Base-by-base conservation (phyloP, 495 filamentous ascomycete genomes). In the Saxophila tyrrhenica region DNA sequence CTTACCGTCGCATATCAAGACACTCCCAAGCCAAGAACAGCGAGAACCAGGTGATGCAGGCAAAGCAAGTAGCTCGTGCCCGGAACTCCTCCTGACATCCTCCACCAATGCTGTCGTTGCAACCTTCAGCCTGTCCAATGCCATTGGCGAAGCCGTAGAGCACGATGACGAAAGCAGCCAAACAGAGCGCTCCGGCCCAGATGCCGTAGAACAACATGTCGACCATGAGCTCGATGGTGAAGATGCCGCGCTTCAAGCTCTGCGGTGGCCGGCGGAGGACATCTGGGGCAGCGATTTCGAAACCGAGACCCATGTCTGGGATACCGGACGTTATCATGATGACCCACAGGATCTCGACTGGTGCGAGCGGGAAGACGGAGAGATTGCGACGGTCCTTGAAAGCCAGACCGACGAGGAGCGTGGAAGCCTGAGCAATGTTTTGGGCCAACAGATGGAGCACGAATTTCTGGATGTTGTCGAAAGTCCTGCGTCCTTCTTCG, bases 381-480 rank as follows among this genome's bases (percentile, higher is more conserved):
- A 80, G 70, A 1, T 74, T 75, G 0, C 71, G 66, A 0, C 61
- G 39, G 62, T 89, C 85, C 61, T 84, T 81, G 71, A 89, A 87
- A 2, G 71, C 82, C 1, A 89, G 75, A 42, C 84, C 85, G 49
- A 83, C 77, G 16, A 89, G 75, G 17, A 89, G 72, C 15, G 83
- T 72, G 54, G 81, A 78, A 19, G 86, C 85, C 69, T 89, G 82
- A 35, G 82, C 83, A 39, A 89, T 79, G 65, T 89, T 89, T 52
- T 80, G 80, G 38, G 78, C 75, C 41, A 88, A 75, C 15, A 89
- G 62, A 62, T 89, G 85, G 55, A 89, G 72, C 23, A 89, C 73
- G 60, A 88, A 89, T 70, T 90, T 90, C 62, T 89, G 84, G 56
- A 89, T 89, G 60, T 89, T 89, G 61, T 85, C 83, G 63, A 87